Base-by-base conservation (phyloP, 305 asterid species). In the Solanum hybrid region DNA sequence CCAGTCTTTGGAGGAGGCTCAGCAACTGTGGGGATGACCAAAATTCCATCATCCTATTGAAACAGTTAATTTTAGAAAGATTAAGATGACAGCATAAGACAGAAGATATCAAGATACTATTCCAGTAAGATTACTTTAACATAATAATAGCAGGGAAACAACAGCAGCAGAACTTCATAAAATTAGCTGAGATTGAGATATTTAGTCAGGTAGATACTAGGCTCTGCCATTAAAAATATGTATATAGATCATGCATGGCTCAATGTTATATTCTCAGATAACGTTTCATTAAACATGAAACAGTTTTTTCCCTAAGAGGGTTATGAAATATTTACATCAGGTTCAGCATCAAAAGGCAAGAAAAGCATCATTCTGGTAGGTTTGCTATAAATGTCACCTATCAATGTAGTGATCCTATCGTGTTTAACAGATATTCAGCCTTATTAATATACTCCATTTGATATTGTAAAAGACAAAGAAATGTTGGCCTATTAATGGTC, bases 21-120 rank as follows among this genome's bases (percentile, higher is more conserved):
- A 90, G 90, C 46, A 91, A 90, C 89, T 31, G 98, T 98, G 71
- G 99, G 99, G 89, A 97, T 92, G 39, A 95, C 96, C 90, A 98
- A 92, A 91, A 98, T 91, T 88, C 99, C 99, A 67, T 96, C 99
- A 90, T 97, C 99, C 99, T 98, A 95, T 87, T 86, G n/a, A 92
- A 80, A 90, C 61, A 79, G 88, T 88, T 82, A 89, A 87, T 86
- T 34, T 51, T 86, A 91, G 79, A 39, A 90, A 91, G 88, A 86
- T 24, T 88, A 20, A 78, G 77, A 76, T 88, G 35, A 75, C 36
- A 46, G 57, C 57, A 8, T 75, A 40, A 75, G 77, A 80, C 13
- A 37, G 35, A 12, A 86, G 57, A 87, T 42, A 83, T 29, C 20
- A 84, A 42, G 75, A 51, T 31, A 84, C 8, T 16, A 20, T 31